These are phyloP conservation scores for Sugiyamaella smithiae DNA, from an alignment of 805 yeast genomes.

Conservation along the genomic window DNA sequence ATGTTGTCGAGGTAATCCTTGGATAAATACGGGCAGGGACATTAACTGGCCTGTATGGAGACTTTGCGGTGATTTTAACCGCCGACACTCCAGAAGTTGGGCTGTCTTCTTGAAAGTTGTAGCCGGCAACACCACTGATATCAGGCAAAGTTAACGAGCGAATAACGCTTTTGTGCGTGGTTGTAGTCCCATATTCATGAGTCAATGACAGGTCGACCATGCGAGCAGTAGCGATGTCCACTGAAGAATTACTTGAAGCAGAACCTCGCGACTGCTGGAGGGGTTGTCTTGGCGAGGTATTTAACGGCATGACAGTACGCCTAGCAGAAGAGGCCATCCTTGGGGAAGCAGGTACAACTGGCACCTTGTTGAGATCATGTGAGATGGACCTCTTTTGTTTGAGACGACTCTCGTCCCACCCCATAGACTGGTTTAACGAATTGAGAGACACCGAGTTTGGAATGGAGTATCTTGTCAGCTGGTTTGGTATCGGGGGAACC, in stretches of 20 bases:
- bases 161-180: background rate
- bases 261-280: background rate
- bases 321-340: background rate
- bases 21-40: slow-evolving; percentile 21
- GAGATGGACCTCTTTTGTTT: background rate
- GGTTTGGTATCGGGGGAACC: slow-evolving; percentile 25
- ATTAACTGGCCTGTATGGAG: slow-evolving; percentile 22
- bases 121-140: background rate
- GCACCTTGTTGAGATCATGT: background rate
- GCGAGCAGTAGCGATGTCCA: background rate
- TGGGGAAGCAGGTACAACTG: background rate
- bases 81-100: background rate
- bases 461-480: slow-evolving; percentile 3
- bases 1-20: background rate
- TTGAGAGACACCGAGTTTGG: background rate
- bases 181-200: background rate
- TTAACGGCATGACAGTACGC: background rate
- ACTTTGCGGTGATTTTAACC: slow-evolving; percentile 8
- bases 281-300: background rate
- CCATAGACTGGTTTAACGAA: background rate
- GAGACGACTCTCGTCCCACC: background rate
- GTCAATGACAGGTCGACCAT: background rate
- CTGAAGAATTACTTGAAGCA: background rate
- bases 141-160: slow-evolving; percentile 18
- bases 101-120: background rate